Base-by-base conservation (phyloP, 1,284 basidiomycete genomes). In the Irpex sp. region DNA sequence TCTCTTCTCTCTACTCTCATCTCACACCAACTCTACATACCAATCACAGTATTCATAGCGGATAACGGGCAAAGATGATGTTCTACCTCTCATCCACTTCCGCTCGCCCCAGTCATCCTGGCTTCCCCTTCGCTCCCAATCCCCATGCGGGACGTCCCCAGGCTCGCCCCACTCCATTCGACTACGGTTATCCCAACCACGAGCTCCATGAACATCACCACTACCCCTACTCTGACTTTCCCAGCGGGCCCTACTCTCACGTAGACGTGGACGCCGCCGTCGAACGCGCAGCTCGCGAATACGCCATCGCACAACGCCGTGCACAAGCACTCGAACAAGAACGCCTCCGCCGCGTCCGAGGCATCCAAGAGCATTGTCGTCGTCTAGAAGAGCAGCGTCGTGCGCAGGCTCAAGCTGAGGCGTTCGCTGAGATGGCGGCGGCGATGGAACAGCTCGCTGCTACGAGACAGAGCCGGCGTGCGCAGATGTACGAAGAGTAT, bases 21-120 rank as follows among this genome's bases (percentile, higher is more conserved):
- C 17, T 51, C 50, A 11, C 17, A 7, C 17, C 11, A 51, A 1
- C 50, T 51, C 19, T n/a, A 15, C 9, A 13, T n/a, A 11, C n/a
- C 37, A 15, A 51, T 19, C 8, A 13, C 17, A 51, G 4, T 19
- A 51, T n/a, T 13, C 26, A 1, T 4, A 51, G 26, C 17, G 9
- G 19, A 31, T 19, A 51, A 19, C 50, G 50, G 8, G n/a, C 39
- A 4, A 51, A 9, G 50, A 55, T 55, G 53, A 70, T 71, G 69
- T 65, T 68, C 36, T 63, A 67, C 47, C 60, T 70, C 59, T 65
- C 67, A 17, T 66, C 67, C 3, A 53, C 62, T 19, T 66, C 62
- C 13, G 59, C 61, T 13, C 63, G 66, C 37, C 63, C 56, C 47
- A 63, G 31, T 5, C 31, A 31, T 31, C 31, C 60, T 21, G 60